phyloP scores from a whole-genome alignment of 352 stramenopile species.

The Phytophthora nicotianae region DNA sequence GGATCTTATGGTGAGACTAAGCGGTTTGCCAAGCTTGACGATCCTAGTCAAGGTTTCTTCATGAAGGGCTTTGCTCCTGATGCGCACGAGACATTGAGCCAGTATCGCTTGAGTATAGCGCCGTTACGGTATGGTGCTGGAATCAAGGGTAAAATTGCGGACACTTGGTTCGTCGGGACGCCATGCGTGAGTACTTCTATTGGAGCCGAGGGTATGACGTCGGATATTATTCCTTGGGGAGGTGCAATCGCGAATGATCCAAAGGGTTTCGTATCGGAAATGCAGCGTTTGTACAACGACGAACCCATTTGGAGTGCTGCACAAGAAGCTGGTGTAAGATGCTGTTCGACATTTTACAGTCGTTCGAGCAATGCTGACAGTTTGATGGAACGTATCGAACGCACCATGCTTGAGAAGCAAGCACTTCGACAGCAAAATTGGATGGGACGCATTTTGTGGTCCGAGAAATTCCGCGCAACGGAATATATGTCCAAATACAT shows the following conservation, averaged over 20 bases:
- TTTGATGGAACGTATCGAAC: slow-evolving; percentile 62
- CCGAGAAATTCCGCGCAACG: slow-evolving; percentile 78
- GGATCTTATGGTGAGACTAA: slow-evolving; percentile 73
- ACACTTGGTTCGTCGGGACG: slow-evolving; percentile 91
- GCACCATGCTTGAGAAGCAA: slow-evolving; percentile 38
- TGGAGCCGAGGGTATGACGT: slow-evolving; percentile 87
- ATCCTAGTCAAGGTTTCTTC: slow-evolving; percentile 51
- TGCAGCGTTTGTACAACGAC: slow-evolving; percentile 55
- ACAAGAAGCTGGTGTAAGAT: slow-evolving; percentile 31
- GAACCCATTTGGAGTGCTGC: slow-evolving; percentile 42
- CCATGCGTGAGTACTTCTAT: slow-evolving; percentile 91
- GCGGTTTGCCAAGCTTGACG: slow-evolving; percentile 57
- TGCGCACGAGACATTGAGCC: slow-evolving; percentile 69
- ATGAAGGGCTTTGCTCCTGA: slow-evolving; percentile 86
- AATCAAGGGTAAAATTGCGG: slow-evolving; percentile 96
- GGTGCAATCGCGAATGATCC: slow-evolving; percentile 57
- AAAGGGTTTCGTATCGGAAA: slow-evolving; percentile 44
- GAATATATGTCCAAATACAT: slow-evolving; percentile 90
- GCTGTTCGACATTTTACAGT: slow-evolving; percentile 55
- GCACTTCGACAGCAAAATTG: slow-evolving; percentile 50
- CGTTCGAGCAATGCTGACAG: slow-evolving; percentile 45
- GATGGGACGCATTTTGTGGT: slow-evolving; percentile 85
- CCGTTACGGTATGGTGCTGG: slow-evolving; percentile 93
- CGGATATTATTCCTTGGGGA: slow-evolving; percentile 42
- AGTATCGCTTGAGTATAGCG: slow-evolving; percentile 83